These are phyloP conservation scores for Leccinellum luteum DNA, from an alignment of 768 basidiomycete species.

Conservation along the genomic window DNA sequence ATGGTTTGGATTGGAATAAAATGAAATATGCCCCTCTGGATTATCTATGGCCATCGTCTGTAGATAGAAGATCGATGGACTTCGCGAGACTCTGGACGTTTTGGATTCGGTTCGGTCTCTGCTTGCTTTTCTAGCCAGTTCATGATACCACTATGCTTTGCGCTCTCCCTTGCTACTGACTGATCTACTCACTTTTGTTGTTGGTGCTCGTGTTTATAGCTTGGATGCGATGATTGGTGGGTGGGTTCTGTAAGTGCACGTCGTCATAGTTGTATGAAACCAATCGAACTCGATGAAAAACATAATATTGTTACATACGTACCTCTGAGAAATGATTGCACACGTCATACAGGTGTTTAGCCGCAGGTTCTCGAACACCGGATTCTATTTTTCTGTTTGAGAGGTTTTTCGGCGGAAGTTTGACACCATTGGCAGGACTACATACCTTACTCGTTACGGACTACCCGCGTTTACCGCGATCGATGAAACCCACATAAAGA, in stretches of 20 bases:
- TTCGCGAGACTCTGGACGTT: neutral
- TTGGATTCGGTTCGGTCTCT: neutral
- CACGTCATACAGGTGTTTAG: neutral
- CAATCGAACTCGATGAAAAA: no score
- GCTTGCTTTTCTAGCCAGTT: neutral
- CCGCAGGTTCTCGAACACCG: neutral
- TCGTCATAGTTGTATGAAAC: no score
- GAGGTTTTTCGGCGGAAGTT: neutral
- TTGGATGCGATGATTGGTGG: no score
- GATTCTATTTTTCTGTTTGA: neutral
- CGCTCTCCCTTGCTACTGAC: neutral
- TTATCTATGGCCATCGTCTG: neutral
- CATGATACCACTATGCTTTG: neutral
- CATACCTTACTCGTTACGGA: neutral
- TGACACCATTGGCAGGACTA: neutral
- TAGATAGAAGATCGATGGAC: neutral
- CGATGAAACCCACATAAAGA: neutral
- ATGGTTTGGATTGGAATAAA: neutral
- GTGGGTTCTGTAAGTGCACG: no score
- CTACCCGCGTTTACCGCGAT: neutral
- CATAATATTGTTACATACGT: no score
- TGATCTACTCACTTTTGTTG: neutral
- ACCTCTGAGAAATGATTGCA: no score
- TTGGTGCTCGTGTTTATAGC: neutral
- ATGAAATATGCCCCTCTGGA: neutral